These are phyloP conservation scores for Argentina anserina DNA, from an alignment of 306 rosid species.

Conservation along the genomic window DNA sequence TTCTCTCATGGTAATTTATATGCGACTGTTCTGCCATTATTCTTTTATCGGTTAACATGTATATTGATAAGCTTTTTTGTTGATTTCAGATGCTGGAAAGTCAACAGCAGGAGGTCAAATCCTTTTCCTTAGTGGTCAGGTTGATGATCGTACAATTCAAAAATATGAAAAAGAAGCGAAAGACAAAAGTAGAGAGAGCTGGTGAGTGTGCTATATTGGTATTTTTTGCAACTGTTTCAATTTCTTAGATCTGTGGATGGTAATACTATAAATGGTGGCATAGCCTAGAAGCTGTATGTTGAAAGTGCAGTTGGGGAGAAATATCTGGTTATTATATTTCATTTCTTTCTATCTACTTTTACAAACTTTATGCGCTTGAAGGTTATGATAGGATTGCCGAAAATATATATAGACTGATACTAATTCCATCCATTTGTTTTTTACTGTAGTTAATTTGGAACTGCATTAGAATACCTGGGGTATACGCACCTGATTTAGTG, in stretches of 20 bases:
- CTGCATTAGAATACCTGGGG: neutral
- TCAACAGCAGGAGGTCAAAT: slow-evolving; percentile 98
- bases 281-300: neutral
- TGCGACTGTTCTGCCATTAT: neutral
- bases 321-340: neutral
- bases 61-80: neutral
- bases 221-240: neutral
- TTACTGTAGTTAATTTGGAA: neutral
- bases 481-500: neutral
- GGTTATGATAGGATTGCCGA: neutral
- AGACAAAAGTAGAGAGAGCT: slow-evolving; percentile 98
- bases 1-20: neutral
- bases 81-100: slow-evolving; percentile 87
- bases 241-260: neutral
- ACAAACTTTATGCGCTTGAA: neutral
- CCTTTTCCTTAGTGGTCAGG: slow-evolving; percentile 95
- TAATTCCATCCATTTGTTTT: neutral
- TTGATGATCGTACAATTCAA: slow-evolving; percentile 95
- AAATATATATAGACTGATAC: neutral
- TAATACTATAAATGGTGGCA: neutral
- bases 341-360: neutral
- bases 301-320: neutral
- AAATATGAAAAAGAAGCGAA: slow-evolving; percentile 98
- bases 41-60: neutral
- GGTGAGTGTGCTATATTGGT: slow-evolving; percentile 48